Conservation (phyloP, 306 rosid species). For the Begonia fuchsioides region DNA sequence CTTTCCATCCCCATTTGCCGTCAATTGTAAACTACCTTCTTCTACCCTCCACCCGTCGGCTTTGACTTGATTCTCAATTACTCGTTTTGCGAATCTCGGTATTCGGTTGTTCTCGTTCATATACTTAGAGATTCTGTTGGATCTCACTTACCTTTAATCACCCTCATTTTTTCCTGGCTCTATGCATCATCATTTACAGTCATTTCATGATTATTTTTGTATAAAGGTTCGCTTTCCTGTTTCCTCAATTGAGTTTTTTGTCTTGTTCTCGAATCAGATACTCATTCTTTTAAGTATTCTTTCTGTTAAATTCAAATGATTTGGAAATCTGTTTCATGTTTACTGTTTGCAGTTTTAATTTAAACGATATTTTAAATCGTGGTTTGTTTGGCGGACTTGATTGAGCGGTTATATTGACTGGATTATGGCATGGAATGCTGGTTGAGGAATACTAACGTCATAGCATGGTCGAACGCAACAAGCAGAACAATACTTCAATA, state of each 20-base stretch:
- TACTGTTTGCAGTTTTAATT: conserved; percentile 5
- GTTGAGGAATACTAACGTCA: conserved; percentile 4
- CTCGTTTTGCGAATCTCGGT: no score
- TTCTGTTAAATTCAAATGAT: not conserved
- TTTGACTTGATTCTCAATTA: no score
- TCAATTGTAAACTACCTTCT: not conserved
- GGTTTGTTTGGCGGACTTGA: conserved; percentile 4
- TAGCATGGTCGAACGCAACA: conserved; percentile 16
- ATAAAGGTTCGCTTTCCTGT: not conserved
- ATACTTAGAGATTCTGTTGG: not conserved
- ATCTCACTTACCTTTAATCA: not conserved
- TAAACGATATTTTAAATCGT: not conserved
- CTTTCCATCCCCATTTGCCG: not conserved
- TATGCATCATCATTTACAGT: not conserved
- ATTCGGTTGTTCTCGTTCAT: no score
- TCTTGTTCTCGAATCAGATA: not conserved
- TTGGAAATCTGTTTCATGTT: conserved; percentile 1
- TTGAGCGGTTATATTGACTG: conserved; percentile 20
- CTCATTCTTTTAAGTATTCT: not conserved
- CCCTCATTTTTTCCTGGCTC: not conserved
- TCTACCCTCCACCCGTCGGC: not conserved
- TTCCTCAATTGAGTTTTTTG: not conserved
- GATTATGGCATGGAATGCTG: conserved; percentile 16
- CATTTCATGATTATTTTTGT: not conserved
- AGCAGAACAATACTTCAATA: conserved; percentile 6